These are phyloP conservation scores for Termitomyces sp. DNA, from an alignment of 768 basidiomycete genomes.

Conservation along the genomic window DNA sequence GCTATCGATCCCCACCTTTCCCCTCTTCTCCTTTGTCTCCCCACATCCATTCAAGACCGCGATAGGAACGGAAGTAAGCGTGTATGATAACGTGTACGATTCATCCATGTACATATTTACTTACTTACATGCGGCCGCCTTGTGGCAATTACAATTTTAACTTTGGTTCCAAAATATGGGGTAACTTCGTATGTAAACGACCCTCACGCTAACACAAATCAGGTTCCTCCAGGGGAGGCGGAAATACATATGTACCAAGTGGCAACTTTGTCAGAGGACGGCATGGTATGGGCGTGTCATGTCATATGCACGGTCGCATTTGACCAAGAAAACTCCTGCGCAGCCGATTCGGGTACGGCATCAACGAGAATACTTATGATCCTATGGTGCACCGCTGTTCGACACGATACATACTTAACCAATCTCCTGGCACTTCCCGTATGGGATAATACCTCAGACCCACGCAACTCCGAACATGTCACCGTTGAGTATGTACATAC, in stretches of 20 bases:
- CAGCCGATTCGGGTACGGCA: too few relatives aligned
- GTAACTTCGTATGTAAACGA: background rate
- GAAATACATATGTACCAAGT: too few relatives aligned
- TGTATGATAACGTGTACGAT: background rate
- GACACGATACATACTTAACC: too few relatives aligned
- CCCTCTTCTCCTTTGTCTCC: background rate
- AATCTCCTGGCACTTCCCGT: too few relatives aligned
- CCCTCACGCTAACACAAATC: background rate
- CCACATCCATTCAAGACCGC: background rate
- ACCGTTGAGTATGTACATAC: too few relatives aligned
- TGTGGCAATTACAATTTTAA: conserved; percentile 3
- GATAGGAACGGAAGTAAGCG: conserved; percentile 3
- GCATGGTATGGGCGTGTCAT: too few relatives aligned
- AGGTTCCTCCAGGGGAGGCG: conserved; percentile 1
- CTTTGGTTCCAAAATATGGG: background rate
- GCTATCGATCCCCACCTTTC: background rate
- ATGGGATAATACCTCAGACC: background rate
- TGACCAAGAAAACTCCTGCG: too few relatives aligned
- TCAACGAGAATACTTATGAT: too few relatives aligned
- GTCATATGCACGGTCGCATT: too few relatives aligned
- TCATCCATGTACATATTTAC: too few relatives aligned
- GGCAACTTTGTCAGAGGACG: too few relatives aligned
- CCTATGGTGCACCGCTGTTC: too few relatives aligned
- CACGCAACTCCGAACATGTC: background rate
- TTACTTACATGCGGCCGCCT: background rate